phyloP scores from a whole-genome alignment of 2,329 filamentous ascomycete species.

The Kalaharituber pfeilii region DNA sequence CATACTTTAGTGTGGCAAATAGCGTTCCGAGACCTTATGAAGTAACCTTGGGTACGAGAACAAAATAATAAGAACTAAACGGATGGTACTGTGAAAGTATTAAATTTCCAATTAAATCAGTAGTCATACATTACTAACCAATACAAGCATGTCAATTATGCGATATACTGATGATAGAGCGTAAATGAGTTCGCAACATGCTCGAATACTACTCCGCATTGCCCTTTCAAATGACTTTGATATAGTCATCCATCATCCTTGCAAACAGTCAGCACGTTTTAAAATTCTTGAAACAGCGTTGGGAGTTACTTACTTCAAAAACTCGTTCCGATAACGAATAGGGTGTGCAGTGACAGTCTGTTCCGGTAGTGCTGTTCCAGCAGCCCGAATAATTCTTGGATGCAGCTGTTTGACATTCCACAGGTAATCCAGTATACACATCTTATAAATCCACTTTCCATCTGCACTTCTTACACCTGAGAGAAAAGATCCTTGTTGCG shows the following conservation, averaged over 20 bases:
- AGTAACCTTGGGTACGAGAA: no score
- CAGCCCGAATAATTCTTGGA: slow-evolving; percentile 19
- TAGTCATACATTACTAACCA: no score
- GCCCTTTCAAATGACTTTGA: slow-evolving; percentile 10
- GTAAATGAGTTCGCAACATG: no score
- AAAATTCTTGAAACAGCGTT: not conserved
- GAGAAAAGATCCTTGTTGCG: slow-evolving; percentile 12
- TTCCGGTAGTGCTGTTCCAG: slow-evolving; percentile 19
- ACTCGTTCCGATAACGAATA: slow-evolving; percentile 19
- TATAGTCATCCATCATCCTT: slow-evolving; percentile 22
- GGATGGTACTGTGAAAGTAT: no score
- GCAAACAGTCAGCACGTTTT: not conserved
- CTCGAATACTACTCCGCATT: not conserved
- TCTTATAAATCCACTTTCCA: slow-evolving; percentile 22
- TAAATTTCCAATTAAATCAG: no score
- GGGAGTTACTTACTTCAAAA: slow-evolving; percentile 16
- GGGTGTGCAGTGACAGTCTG: slow-evolving; percentile 22
- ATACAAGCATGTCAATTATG: no score
- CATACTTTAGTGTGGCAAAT: no score
- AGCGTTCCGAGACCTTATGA: no score
- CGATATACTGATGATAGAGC: no score
- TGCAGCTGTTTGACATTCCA: slow-evolving; percentile 22
- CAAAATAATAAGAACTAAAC: no score
- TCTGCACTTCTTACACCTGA: slow-evolving; percentile 18
- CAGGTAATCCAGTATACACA: slow-evolving; percentile 21